Evolutionary conservation across 305 asterid genomes (phyloP).

Genomic region (Solanum hybrid): DNA sequence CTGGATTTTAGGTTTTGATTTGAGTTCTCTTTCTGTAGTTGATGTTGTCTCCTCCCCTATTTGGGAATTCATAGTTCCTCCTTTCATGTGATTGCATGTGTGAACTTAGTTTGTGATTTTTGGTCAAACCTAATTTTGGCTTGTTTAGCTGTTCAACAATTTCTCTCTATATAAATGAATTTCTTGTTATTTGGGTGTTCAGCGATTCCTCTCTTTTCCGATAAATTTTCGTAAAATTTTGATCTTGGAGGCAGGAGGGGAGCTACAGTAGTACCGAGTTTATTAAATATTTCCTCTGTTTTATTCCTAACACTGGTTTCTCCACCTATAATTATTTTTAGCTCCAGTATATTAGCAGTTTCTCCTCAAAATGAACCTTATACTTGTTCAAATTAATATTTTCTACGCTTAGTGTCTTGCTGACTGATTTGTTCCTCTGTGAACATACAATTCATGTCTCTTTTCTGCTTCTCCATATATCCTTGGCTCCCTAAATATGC

Average conservation of each 20-base stretch:
- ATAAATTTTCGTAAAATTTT: too few species aligned
- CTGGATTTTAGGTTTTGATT: neutral
- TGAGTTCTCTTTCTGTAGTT: neutral
- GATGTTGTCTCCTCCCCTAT: neutral
- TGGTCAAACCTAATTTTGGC: neutral
- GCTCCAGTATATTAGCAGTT: neutral
- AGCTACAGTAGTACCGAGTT: neutral
- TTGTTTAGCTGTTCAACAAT: neutral
- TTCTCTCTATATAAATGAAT: neutral
- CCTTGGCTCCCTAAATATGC: neutral
- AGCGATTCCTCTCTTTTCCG: neutral
- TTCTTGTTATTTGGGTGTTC: neutral
- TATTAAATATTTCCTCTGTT: neutral
- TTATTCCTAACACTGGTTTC: neutral
- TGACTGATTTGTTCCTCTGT: neutral
- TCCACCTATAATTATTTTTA: neutral
- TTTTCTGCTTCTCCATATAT: neutral
- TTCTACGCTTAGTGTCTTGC: neutral
- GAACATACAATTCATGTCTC: neutral
- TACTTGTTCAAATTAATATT: neutral
- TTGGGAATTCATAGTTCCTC: neutral
- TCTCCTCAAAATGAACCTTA: neutral
- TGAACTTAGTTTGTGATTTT: neutral
- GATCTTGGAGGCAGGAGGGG: neutral
- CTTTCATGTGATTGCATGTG: neutral